Conservation (phyloP, 2,329 filamentous ascomycete genomes). For the Colletotrichum shisoi region DNA sequence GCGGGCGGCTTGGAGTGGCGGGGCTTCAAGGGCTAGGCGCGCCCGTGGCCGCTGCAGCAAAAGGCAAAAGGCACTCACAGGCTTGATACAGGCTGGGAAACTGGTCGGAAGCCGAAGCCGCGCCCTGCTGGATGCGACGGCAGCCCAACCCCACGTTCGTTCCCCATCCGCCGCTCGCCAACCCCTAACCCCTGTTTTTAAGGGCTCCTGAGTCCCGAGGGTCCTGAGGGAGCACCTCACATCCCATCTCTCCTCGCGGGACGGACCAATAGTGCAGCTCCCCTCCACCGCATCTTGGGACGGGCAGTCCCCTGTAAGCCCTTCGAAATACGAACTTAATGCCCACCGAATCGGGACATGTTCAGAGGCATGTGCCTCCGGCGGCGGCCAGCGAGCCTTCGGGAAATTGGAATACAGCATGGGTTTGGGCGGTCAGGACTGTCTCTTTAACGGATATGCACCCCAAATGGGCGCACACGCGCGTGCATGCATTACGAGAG, state of each 20-base stretch:
- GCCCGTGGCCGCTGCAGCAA: conserved; percentile 27
- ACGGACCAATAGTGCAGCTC: conserved; percentile 20
- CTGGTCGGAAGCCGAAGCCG: conserved; percentile 20
- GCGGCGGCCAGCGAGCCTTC: too few relatives aligned
- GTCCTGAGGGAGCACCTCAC: neutral
- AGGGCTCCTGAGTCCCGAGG: neutral
- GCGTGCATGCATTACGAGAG: conserved; percentile 8
- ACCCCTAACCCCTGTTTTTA: conserved; percentile 21
- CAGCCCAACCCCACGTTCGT: conserved; percentile 35
- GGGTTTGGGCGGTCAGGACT: neutral
- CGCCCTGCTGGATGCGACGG: conserved; percentile 18
- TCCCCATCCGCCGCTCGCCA: conserved; percentile 13
- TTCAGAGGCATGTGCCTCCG: conserved; percentile 7
- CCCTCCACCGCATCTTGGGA: conserved; percentile 17
- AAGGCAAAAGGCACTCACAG: conserved; percentile 1
- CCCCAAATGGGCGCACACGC: neutral
- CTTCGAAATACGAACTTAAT: conserved; percentile 28
- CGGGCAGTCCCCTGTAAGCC: conserved; percentile 25
- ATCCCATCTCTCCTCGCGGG: conserved; percentile 21
- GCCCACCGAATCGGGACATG: conserved; percentile 2
- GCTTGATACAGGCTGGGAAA: conserved; percentile 7
- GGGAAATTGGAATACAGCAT: neutral
- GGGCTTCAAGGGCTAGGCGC: conserved; percentile 37
- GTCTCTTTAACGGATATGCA: neutral
- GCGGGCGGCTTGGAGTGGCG: conserved; percentile 28